Base-by-base conservation (phyloP, 1,284 basidiomycete species). In the Cerrena zonata region DNA sequence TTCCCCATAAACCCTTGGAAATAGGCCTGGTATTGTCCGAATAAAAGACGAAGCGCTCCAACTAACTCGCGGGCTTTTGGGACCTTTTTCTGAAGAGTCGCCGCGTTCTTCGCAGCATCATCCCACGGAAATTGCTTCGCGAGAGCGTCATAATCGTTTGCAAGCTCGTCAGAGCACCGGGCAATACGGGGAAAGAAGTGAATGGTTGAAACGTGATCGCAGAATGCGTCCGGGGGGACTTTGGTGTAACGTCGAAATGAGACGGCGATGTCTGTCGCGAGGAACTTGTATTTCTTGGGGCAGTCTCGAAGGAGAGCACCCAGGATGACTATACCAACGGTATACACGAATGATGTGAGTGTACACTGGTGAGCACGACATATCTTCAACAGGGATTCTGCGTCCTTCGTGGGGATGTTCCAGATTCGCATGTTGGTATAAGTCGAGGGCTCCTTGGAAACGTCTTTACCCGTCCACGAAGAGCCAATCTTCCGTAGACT, bases 381-480 rank as follows among this genome's bases (percentile, higher is more conserved):
- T 21, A 64, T 34, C 2, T 50, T n/a, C 19, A 67, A 50, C 36
- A 76, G 58, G 0, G 34, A 39, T 4, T 49, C 42, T 2, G 61
- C 53, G 3, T 65, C 60, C 1, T 54, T 41, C 1, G 68, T 53
- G 1, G 64, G 43, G 45, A 69, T 58, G 26, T 58, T 37, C 24
- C 70, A 49, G 24, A 70, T 39, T 12, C 61, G 61, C 2, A 61
- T 56, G 3, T 44, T 41, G 12, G 49, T 54, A n/a, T 56, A 50
- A 12, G 69, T 48, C 13, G 46, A 57, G 3, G 51, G 46, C 1
- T 49, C 30, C 5, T 5, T 47, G 4, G 56, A 49, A 12, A 68
- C 58, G 7, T 59, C 48, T 25, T 67, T 58, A 1, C 67, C 72
- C 2, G 72, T 68, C 72, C 73, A 74, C 4, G 69, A 61, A 1